Evolutionary conservation across 1,284 basidiomycete species (phyloP).

Genomic region (Microbotryomycetes sp.): DNA sequence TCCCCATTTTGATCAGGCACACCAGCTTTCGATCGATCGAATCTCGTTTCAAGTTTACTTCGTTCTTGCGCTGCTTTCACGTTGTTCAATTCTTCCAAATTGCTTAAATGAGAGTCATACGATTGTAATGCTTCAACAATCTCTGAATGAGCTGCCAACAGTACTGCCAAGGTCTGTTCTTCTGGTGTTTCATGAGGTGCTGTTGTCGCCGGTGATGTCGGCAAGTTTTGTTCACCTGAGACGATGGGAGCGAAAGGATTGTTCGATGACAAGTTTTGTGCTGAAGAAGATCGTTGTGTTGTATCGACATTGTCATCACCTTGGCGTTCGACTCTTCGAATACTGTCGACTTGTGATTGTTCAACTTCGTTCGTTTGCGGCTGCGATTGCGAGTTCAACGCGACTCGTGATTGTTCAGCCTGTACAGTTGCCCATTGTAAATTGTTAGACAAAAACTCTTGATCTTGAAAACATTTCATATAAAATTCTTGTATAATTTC

Average conservation of each 20-base stretch:
- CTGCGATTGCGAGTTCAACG: no score
- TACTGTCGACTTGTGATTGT: conserved; percentile 1
- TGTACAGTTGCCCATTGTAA: conserved; percentile 47
- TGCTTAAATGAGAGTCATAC: conserved; percentile 12
- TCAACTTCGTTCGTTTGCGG: no score
- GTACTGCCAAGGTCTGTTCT: conserved; percentile 22
- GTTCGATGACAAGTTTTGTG: conserved; percentile 11
- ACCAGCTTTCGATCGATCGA: conserved; percentile 11
- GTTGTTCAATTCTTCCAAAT: conserved; percentile 18
- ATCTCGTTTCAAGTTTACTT: conserved; percentile 18
- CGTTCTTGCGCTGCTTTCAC: conserved; percentile 23
- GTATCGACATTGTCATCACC: conserved; percentile 24
- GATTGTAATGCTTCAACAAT: conserved; percentile 28
- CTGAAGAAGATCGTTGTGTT: conserved; percentile 31
- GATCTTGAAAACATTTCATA: conserved; percentile 41
- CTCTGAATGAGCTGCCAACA: conserved; percentile 30
- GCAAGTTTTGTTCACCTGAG: not conserved
- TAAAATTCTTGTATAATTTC: conserved; percentile 43
- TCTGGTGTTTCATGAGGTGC: conserved; percentile 19
- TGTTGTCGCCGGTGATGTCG: not conserved
- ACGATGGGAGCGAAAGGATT: conserved; percentile 27
- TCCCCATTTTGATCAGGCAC: conserved; percentile 1
- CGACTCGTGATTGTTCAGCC: conserved; percentile 38
- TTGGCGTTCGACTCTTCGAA: not conserved
- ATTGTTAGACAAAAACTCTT: conserved; percentile 44